Conservation (phyloP, 1,284 basidiomycete genomes). For the Fomitopsis pinicola region DNA sequence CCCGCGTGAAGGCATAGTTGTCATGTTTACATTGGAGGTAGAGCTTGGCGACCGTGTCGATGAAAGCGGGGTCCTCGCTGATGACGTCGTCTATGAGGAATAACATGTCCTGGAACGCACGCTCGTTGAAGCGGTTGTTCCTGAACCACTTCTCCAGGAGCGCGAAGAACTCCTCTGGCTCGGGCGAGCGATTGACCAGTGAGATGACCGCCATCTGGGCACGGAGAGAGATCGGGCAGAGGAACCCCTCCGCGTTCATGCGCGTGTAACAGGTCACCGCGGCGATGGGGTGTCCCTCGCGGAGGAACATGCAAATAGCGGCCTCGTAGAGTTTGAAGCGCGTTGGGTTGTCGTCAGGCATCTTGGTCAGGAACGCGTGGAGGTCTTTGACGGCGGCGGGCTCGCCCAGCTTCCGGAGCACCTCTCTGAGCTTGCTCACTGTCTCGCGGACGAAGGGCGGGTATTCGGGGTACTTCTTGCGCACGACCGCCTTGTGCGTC, state of each 20-base stretch:
- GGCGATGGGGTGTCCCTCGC: conserved; percentile 28
- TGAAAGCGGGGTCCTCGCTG: conserved; percentile 22
- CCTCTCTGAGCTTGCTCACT: not conserved
- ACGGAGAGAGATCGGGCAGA: conserved; percentile 33
- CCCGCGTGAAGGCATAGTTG: conserved; percentile 28
- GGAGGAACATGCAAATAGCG: conserved; percentile 33
- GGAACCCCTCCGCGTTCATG: conserved; percentile 38
- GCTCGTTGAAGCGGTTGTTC: conserved; percentile 33
- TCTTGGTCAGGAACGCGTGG: conserved; percentile 6
- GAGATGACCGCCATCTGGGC: conserved; percentile 37
- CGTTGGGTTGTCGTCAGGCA: conserved; percentile 12
- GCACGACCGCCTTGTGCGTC: not conserved
- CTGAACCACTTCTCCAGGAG: conserved; percentile 25
- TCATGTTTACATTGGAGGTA: conserved; percentile 30
- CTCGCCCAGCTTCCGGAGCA: conserved; percentile 9
- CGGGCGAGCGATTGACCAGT: conserved; percentile 11
- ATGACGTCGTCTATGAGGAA: conserved; percentile 33
- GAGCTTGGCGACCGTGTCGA: conserved; percentile 31
- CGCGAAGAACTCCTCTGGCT: conserved; percentile 19
- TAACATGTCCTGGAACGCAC: conserved; percentile 36
- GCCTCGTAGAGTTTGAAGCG: conserved; percentile 27
- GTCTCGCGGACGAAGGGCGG: not conserved
- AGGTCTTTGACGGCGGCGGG: conserved; percentile 13
- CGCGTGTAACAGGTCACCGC: conserved; percentile 37
- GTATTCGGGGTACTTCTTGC: not conserved